Percentiles rank a stretch among this genome's conserved stretches.
These are phyloP conservation scores for Caloboletus firmus DNA, from an alignment of 1,284 basidiomycete species.

Conservation along the genomic window DNA sequence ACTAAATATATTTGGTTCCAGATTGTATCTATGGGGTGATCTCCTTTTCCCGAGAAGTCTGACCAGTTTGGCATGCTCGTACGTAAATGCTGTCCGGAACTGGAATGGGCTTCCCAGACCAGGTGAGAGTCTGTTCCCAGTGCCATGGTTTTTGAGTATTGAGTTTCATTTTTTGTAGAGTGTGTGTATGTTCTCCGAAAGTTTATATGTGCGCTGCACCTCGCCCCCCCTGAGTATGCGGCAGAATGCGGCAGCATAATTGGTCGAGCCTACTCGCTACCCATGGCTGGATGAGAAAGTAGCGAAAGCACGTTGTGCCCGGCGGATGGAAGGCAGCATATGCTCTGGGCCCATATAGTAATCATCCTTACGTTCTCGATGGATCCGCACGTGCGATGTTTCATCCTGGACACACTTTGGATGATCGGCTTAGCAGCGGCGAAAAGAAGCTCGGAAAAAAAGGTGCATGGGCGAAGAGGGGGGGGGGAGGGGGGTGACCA, in stretches of 20 bases:
- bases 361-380: slow-evolving; percentile 11
- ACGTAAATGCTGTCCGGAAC: slow-evolving; percentile 30
- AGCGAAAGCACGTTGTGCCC: slow-evolving; percentile 18
- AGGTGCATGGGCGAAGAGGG: slow-evolving; percentile 14
- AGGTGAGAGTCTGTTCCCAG: slow-evolving; percentile 25
- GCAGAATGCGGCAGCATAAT: slow-evolving; percentile 15
- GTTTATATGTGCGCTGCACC: slow-evolving; percentile 3
- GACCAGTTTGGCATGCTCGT: slow-evolving; percentile 26
- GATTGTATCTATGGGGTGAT: slow-evolving; percentile 25
- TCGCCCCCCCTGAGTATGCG: slow-evolving; percentile 2
- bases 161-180: slow-evolving; percentile 10
- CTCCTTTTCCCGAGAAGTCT: slow-evolving; percentile 25
- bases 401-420: slow-evolving; percentile 13
- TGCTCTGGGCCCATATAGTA: slow-evolving; percentile 19
- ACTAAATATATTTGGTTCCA: slow-evolving; percentile 30
- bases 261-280: slow-evolving; percentile 16
- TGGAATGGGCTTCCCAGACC: slow-evolving; percentile 25
- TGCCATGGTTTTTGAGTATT: slow-evolving; percentile 15
- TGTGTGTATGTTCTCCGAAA: not conserved
- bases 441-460: slow-evolving; percentile 19
- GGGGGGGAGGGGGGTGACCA: too few relatives aligned
- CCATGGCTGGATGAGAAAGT: slow-evolving; percentile 22
- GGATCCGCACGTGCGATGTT: slow-evolving; percentile 31
- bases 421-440: slow-evolving; percentile 31
- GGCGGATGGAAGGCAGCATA: slow-evolving; percentile 16